Percentiles rank a stretch among this genome's conserved stretches.
Evolutionary conservation across 352 stramenopile genomes (phyloP).

Genomic region (Globisporangium iwayamae): DNA sequence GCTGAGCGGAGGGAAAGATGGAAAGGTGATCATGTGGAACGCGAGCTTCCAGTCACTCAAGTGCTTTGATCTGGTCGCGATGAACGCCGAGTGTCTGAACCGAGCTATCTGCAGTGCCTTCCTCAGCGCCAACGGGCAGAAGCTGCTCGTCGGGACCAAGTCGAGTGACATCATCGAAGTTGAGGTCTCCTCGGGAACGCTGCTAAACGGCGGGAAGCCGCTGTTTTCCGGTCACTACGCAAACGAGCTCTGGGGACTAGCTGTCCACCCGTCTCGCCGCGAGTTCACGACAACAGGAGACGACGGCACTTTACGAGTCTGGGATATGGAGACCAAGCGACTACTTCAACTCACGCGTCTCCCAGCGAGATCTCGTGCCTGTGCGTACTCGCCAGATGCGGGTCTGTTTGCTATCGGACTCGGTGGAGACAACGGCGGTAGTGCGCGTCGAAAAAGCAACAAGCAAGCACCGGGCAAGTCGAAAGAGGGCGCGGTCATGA

Average conservation of each 20-base stretch:
- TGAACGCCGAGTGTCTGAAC: constrained; percentile 34
- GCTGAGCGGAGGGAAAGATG: constrained; percentile 70
- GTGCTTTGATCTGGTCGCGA: constrained; percentile 46
- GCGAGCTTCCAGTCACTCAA: constrained; percentile 64
- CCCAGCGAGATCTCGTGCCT: constrained; percentile 59
- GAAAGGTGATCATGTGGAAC: constrained; percentile 67
- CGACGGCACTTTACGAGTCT: constrained; percentile 79
- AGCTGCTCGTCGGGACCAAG: constrained; percentile 76
- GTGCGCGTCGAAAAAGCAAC: constrained; percentile 29
- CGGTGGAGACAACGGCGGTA: constrained; percentile 48
- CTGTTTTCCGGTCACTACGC: constrained; percentile 66
- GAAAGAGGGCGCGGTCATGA: constrained; percentile 45
- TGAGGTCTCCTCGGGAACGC: constrained; percentile 31
- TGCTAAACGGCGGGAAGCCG: constrained; percentile 33
- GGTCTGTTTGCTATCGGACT: constrained; percentile 81
- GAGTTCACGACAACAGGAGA: constrained; percentile 76
- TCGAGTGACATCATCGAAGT: constrained; percentile 88
- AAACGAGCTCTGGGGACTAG: constrained; percentile 79
- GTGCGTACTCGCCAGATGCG: constrained; percentile 85
- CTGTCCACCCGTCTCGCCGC: constrained; percentile 56
- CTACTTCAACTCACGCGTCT: constrained; percentile 36
- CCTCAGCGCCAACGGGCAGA: constrained; percentile 39
- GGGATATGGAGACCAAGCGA: constrained; percentile 66
- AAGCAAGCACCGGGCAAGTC: constrained; percentile 26
- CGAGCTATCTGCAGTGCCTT: constrained; percentile 42